Base-by-base conservation (phyloP, 208 protist genomes). In the Leishmania arabica region DNA sequence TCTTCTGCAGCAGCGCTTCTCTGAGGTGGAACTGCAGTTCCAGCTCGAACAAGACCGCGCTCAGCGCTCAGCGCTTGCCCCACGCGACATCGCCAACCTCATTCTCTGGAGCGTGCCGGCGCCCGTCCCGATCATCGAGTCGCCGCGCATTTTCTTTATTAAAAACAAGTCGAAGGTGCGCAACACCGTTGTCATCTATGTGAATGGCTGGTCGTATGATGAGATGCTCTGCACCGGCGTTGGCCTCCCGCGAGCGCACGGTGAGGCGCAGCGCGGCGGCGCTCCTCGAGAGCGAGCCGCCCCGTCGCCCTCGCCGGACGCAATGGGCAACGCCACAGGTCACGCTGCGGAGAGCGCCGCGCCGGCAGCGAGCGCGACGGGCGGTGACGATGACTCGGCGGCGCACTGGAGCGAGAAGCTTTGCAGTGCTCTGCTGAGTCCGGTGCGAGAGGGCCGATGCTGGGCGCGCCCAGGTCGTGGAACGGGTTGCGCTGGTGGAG, bases 151-250 rank as follows among this genome's bases (percentile, higher is more conserved):
- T 40, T 95, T 95, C 81, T 93, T 95, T 62, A 75, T 97, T 68
- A 88, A 86, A 75, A 96, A 95, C 78, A 94, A 93, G 76, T 95
- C 91, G 6, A 86, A 72, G 17, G 58, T 97, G 56, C 87, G 91
- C 17, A 90, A 95, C 84, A 85, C 92, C 42, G 84, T 95, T n/a
- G 80, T 95, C 13, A 70, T 97, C 24, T 97, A 95, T 75, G 90
- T 96, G 40, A 93, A 96, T 69, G 92, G 92, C 17, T 94, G 89
- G 91, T 92, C 91, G 40, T 91, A 93, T 79, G 90, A 95, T 66
- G 84, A 90, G 77, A 90, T 97, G 85, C 86, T 94, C 79, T 87
- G 86, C 75, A 88, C 87, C 7, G 87, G 82, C 13, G 83, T 87
- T 3, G 83, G 83, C 34, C 80, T 91, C 24, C 82, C 80, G 37